These are phyloP conservation scores for Chytriomyces sp. DNA, from an alignment of 192 early-diverging fungal genomes.

Conservation along the genomic window DNA sequence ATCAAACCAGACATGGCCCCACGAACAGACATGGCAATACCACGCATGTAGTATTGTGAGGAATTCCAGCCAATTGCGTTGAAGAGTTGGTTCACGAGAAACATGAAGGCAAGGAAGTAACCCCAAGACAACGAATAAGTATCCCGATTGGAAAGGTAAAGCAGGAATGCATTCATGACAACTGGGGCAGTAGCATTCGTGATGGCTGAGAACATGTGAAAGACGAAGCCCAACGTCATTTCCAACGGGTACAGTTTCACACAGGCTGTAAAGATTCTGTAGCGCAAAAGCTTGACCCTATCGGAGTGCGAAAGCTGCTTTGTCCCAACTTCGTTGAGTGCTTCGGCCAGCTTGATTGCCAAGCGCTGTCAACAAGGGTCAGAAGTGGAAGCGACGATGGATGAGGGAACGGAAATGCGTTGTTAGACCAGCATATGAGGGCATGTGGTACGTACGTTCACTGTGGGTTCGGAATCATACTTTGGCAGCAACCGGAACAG, in stretches of 20 bases:
- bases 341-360: too few relatives aligned
- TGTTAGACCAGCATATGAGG: too few relatives aligned
- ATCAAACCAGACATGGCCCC: constrained; percentile 51
- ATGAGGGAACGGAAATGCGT: too few relatives aligned
- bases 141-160: not conserved
- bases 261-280: constrained; percentile 3
- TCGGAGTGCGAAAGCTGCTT: too few relatives aligned
- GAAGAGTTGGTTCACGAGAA: constrained; percentile 7
- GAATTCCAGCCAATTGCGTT: constrained; percentile 23
- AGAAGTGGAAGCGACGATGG: too few relatives aligned
- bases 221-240: not conserved
- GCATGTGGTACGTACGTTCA: too few relatives aligned
- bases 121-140: not conserved
- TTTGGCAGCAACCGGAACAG: constrained; percentile 23
- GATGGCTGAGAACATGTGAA: constrained; percentile 4
- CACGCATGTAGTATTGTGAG: constrained; percentile 16
- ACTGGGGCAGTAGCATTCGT: constrained; percentile 17
- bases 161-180: constrained; percentile 6
- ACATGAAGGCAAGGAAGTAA: constrained; percentile 19
- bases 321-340: too few relatives aligned
- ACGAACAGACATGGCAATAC: constrained; percentile 48
- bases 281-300: constrained; percentile 2
- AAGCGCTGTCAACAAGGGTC: too few relatives aligned
- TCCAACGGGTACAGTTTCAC: constrained; percentile 6
- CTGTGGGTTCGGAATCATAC: too few relatives aligned